Conservation (phyloP, 331 rosid genomes). For the Telfairia occidentalis region DNA sequence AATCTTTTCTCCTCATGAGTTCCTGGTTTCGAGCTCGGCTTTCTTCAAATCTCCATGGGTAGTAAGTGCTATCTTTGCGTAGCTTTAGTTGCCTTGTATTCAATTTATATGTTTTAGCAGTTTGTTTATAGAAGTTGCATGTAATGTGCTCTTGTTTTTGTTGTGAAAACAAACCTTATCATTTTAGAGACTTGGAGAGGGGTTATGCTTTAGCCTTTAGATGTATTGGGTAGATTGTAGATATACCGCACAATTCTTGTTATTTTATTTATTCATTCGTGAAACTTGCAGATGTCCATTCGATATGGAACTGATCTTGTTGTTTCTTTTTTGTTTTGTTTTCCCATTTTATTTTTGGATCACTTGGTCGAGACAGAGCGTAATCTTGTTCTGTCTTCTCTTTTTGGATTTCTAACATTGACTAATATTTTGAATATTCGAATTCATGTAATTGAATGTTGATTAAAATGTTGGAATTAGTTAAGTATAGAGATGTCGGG, state of each 20-base stretch:
- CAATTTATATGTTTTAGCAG: background rate
- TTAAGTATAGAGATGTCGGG: background rate
- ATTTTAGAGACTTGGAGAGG: background rate
- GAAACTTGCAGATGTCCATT: background rate
- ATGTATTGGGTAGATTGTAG: background rate
- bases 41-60: background rate
- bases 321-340: background rate
- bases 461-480: background rate
- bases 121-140: background rate
- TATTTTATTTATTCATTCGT: background rate
- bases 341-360: background rate
- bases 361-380: background rate
- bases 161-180: background rate
- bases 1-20: background rate
- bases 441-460: background rate
- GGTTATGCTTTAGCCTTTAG: background rate
- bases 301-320: background rate
- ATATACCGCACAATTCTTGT: background rate
- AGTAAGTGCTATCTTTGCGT: background rate
- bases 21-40: background rate
- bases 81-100: background rate
- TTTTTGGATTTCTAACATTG: background rate
- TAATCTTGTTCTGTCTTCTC: background rate
- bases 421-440: background rate
- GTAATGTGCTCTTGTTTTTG: background rate